Conservation (phyloP, 2,329 filamentous ascomycete species). For the Pseudogymnoascus sp. region DNA sequence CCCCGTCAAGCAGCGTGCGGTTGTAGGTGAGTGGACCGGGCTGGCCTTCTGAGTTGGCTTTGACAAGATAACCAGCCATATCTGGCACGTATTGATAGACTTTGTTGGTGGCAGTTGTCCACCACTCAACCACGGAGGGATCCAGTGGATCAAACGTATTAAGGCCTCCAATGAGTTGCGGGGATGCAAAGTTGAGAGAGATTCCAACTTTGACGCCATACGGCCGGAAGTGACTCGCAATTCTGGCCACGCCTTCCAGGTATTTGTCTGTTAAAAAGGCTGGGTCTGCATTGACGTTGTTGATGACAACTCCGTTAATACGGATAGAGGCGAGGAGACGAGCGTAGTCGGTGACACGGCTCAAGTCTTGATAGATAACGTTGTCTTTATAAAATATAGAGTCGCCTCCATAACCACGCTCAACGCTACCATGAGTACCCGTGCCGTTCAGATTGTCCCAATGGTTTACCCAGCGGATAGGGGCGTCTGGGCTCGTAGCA, state of each 20-base stretch:
- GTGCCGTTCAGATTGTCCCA: conserved; percentile 58
- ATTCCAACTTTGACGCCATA: conserved; percentile 59
- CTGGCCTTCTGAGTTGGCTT: conserved; percentile 65
- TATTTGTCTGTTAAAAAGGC: conserved; percentile 46
- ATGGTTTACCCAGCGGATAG: conserved; percentile 62
- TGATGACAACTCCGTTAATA: conserved; percentile 58
- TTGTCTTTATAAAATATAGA: conserved; percentile 61
- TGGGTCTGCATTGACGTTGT: conserved; percentile 64
- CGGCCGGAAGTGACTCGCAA: conserved; percentile 58
- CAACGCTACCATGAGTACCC: conserved; percentile 43
- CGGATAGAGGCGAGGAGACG: conserved; percentile 58
- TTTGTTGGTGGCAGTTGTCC: conserved; percentile 48
- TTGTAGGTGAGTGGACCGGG: conserved; percentile 62
- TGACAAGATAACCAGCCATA: conserved; percentile 60
- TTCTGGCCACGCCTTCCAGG: conserved; percentile 49
- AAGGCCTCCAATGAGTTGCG: conserved; percentile 45
- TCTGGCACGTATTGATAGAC: conserved; percentile 56
- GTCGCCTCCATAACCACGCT: conserved; percentile 57
- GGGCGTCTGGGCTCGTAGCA: conserved; percentile 47
- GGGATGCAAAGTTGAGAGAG: conserved; percentile 61
- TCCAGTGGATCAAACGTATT: conserved; percentile 58
- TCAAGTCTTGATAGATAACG: conserved; percentile 46
- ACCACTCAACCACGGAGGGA: conserved; percentile 49
- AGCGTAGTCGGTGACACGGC: conserved; percentile 52
- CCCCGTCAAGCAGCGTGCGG: conserved; percentile 57